These are phyloP conservation scores for Hypoxylon rickii DNA, from an alignment of 495 filamentous ascomycete species.

Conservation along the genomic window DNA sequence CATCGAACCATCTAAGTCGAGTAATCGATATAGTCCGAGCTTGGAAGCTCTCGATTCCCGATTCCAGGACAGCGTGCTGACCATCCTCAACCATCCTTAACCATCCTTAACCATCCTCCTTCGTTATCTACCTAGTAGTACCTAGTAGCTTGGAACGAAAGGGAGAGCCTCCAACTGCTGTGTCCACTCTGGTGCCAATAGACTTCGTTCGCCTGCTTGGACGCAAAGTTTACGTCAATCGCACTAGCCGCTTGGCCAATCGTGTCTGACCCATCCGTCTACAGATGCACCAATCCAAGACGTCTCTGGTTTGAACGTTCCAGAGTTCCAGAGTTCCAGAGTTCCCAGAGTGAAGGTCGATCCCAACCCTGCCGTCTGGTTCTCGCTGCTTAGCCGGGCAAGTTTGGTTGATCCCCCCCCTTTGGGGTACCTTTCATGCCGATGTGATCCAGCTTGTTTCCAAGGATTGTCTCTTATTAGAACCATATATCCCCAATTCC, in stretches of 20 bases:
- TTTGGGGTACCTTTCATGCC: constrained; percentile 12
- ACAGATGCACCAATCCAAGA: constrained; percentile 29
- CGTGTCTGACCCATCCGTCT: constrained; percentile 19
- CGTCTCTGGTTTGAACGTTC: constrained; percentile 32
- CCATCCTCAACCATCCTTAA: too few relatives aligned
- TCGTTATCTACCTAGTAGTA: too few relatives aligned
- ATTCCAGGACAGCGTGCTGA: constrained; percentile 11
- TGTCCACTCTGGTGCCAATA: constrained; percentile 24
- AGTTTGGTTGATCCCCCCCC: constrained; percentile 22
- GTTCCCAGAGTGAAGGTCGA: constrained; percentile 35
- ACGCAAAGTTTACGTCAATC: constrained; percentile 28
- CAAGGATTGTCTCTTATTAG: constrained; percentile 7
- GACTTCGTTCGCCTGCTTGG: constrained; percentile 32
- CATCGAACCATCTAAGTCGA: constrained; percentile 22
- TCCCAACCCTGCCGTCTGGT: constrained; percentile 29
- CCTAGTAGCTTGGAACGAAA: constrained; percentile 10
- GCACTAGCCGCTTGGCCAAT: constrained; percentile 30
- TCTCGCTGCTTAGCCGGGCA: constrained; percentile 21
- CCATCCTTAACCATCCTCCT: too few relatives aligned
- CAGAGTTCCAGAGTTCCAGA: too few relatives aligned
- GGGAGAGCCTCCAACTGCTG: constrained; percentile 19
- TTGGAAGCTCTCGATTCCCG: constrained; percentile 13
- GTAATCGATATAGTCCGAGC: constrained; percentile 14
- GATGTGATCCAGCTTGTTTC: constrained; percentile 20
- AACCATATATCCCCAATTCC: constrained; percentile 25